Evolutionary conservation across 345 rosid species (phyloP).

Genomic region (Populus pruinosa): DNA sequence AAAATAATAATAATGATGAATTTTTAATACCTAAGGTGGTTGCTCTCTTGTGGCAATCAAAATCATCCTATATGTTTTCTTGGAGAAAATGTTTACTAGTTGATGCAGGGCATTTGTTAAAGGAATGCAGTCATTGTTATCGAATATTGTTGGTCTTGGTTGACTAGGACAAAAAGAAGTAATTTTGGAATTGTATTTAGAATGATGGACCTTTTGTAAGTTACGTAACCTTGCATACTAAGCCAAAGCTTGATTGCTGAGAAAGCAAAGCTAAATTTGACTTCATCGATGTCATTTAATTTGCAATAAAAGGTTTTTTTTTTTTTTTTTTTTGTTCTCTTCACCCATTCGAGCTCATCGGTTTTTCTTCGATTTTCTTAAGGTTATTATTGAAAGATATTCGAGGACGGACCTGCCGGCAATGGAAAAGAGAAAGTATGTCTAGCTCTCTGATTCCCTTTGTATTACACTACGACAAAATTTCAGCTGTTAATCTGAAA

Average conservation of each 20-base stretch:
- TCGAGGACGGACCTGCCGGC: constrained; percentile 64
- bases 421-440: constrained; percentile 73
- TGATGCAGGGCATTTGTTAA: background rate
- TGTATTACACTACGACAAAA: background rate
- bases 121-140: background rate
- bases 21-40: background rate
- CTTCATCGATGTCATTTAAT: background rate
- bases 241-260: background rate
- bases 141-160: background rate
- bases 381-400: constrained; percentile 73
- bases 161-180: background rate
- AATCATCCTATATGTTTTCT: background rate
- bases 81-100: background rate
- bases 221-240: background rate
- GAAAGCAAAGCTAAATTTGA: background rate
- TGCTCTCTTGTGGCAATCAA: background rate
- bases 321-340: background rate
- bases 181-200: background rate
- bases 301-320: background rate
- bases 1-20: background rate
- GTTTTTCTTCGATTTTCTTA: background rate
- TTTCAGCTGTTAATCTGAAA: background rate
- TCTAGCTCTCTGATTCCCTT: background rate
- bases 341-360: background rate
- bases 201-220: background rate